These are phyloP conservation scores for Pouteria glomerata DNA, from an alignment of 148 eudicot genomes.

Conservation along the genomic window DNA sequence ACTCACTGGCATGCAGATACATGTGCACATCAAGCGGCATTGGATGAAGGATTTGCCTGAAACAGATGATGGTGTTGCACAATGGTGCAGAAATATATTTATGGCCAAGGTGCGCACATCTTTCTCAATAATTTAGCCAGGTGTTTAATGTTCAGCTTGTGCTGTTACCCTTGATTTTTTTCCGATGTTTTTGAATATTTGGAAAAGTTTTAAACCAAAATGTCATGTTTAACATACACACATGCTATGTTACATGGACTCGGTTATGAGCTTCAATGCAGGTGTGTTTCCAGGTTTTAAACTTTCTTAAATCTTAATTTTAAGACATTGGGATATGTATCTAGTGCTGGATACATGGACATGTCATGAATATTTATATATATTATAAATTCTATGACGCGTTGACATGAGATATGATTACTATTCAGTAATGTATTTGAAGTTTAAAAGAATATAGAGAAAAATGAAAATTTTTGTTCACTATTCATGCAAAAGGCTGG, in stretches of 20 bases:
- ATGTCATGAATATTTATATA: no score
- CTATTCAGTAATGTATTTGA: no score
- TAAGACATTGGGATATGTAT: no score
- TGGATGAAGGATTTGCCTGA: constrained; percentile 79
- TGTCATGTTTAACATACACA: not conserved
- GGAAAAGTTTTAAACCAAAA: not conserved
- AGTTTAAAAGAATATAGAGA: no score
- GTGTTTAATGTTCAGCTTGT: not conserved
- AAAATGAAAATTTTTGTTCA: no score
- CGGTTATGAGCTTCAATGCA: no score
- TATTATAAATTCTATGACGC: no score
- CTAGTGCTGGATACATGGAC: no score
- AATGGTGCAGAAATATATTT: constrained; percentile 89
- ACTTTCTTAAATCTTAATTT: no score
- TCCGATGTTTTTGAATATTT: not conserved
- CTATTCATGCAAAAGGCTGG: no score
- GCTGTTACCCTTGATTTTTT: not conserved
- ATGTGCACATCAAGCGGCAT: constrained; percentile 74
- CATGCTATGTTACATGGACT: not conserved
- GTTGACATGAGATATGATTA: no score
- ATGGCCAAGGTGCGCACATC: constrained; percentile 55
- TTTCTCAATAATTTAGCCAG: not conserved
- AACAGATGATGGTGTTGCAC: constrained; percentile 76
- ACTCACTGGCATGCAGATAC: constrained; percentile 40
- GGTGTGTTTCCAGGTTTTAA: no score